Conservation (phyloP, 2,329 filamentous ascomycete species). For the Phyllachora maydis region DNA sequence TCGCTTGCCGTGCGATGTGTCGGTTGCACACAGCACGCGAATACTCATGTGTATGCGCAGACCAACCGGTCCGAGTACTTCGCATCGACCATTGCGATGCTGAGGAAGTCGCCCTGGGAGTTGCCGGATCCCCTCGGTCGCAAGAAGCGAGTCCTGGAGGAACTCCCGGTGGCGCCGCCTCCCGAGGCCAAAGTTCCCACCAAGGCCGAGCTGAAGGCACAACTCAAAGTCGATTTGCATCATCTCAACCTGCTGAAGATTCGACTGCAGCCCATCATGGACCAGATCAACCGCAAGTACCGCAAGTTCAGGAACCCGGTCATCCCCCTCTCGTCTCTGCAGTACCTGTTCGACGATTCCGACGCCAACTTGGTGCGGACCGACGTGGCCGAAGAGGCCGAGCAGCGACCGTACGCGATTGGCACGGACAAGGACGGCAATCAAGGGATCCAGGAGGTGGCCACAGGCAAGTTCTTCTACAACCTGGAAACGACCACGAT, state of each 20-base stretch:
- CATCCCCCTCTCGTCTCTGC: conserved; percentile 52
- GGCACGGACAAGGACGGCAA: conserved; percentile 62
- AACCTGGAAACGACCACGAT: conserved; percentile 87
- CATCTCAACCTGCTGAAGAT: conserved; percentile 77
- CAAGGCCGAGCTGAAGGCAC: conserved; percentile 61
- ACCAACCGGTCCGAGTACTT: conserved; percentile 63
- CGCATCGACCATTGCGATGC: conserved; percentile 47
- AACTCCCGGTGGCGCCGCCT: conserved; percentile 50
- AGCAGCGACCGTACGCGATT: conserved; percentile 57
- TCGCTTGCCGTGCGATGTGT: no score
- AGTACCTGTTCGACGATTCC: conserved; percentile 68
- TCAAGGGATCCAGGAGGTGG: conserved; percentile 53
- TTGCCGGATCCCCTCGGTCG: conserved; percentile 76
- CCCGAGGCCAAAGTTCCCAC: conserved; percentile 41
- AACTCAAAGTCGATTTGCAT: conserved; percentile 67
- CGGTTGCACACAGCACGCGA: no score
- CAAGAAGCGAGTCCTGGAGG: conserved; percentile 67
- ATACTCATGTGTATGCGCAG: conserved; percentile 10
- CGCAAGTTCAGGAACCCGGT: conserved; percentile 69
- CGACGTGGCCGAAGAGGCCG: conserved; percentile 27
- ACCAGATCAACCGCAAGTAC: conserved; percentile 81
- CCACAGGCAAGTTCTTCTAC: conserved; percentile 74
- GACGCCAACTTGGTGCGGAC: conserved; percentile 50
- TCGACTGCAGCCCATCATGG: conserved; percentile 84
- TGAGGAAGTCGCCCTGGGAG: conserved; percentile 60